These are phyloP conservation scores for Botryotinia convoluta DNA, from an alignment of 2,329 filamentous ascomycete genomes.

Conservation along the genomic window DNA sequence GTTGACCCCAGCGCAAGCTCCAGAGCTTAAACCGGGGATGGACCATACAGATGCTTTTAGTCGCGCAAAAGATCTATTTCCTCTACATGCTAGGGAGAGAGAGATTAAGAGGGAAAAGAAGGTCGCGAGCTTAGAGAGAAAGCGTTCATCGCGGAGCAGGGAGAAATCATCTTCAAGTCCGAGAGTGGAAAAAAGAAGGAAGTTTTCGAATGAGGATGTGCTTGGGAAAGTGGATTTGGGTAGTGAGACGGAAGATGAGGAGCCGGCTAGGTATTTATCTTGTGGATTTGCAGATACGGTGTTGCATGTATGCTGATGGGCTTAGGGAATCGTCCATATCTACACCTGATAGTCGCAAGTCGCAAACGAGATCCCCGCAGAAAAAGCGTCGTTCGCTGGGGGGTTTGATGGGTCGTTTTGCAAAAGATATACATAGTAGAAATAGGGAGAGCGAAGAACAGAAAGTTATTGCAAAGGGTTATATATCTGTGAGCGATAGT, in stretches of 20 bases:
- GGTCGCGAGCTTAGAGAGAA: slow-evolving; percentile 29
- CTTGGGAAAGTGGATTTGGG: slow-evolving; percentile 23
- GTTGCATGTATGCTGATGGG: slow-evolving; percentile 6
- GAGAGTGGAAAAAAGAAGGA: slow-evolving; percentile 32
- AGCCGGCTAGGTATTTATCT: slow-evolving; percentile 4
- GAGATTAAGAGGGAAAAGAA: slow-evolving; percentile 40
- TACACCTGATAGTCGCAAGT: slow-evolving; percentile 26
- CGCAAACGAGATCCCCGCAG: slow-evolving; percentile 19
- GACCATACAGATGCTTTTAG: slow-evolving; percentile 47
- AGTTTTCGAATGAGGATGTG: slow-evolving; percentile 24
- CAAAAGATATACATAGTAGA: slow-evolving; percentile 23
- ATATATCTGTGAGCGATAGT: slow-evolving; percentile 32
- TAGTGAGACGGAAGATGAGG: slow-evolving; percentile 21
- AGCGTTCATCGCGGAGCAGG: slow-evolving; percentile 27
- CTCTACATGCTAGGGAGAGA: slow-evolving; percentile 45
- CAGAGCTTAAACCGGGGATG: slow-evolving; percentile 38
- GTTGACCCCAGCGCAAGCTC: slow-evolving; percentile 46
- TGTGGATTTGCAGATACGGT: not conserved
- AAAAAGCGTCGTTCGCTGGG: slow-evolving; percentile 21
- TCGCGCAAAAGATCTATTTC: slow-evolving; percentile 46
- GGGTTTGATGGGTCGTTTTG: slow-evolving; percentile 27
- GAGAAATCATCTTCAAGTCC: slow-evolving; percentile 29
- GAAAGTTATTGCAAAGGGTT: slow-evolving; percentile 22
- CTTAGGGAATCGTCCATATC: slow-evolving; percentile 30
- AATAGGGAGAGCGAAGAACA: slow-evolving; percentile 14